Evolutionary conservation across 305 asterid genomes (phyloP), one percentile per base, ranked within the genome.

Genomic region (Fraxinus xanthoxyloides): DNA sequence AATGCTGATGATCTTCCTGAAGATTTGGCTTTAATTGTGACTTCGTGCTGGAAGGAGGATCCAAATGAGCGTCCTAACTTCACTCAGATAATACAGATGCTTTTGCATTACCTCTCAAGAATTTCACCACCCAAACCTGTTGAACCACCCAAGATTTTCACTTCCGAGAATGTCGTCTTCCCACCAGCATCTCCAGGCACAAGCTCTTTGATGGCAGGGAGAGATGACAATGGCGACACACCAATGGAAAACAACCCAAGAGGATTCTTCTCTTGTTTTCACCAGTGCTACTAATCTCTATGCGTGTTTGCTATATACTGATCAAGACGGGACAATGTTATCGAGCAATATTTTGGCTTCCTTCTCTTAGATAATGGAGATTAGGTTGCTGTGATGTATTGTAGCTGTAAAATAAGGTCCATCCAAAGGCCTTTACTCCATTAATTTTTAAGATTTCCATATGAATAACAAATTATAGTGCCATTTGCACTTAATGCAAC

Each of bases 181-280:
- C 91, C 98, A 56, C 99, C 98, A 0, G 98, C 94, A 84, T 96
- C 98, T 83, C 98, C 99, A 0, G 98, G 99, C 72, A 94, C 98
- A 17, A 91, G 98, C 75, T 86, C 99, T 1, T 83, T 96, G 89
- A 96, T 96, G 98, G 82, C 93, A 73, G 87, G 84, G 86, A 88
- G 93, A 67, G 92, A 83, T 12, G 93, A 90, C 82, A 73, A 87
- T 0, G 85, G 81, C 0, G 92, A 84, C 59, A 90, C 89, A 3
- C 89, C 91, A 0, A 81, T 79, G 83, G 98, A 93, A 76, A 85
- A 82, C 61, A 83, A 88, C 82, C 82, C 88, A 4, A 77, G 92
- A 82, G 86, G 97, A 5, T 87, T 90, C 61, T 92, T 92, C 92
- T 88, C 84, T 84, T 96, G 99, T 87, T 96, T 92, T 85, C 87